These are phyloP conservation scores for Mayamaea pseudoterrestris DNA, from an alignment of 108 stramenopile species.

Conservation along the genomic window DNA sequence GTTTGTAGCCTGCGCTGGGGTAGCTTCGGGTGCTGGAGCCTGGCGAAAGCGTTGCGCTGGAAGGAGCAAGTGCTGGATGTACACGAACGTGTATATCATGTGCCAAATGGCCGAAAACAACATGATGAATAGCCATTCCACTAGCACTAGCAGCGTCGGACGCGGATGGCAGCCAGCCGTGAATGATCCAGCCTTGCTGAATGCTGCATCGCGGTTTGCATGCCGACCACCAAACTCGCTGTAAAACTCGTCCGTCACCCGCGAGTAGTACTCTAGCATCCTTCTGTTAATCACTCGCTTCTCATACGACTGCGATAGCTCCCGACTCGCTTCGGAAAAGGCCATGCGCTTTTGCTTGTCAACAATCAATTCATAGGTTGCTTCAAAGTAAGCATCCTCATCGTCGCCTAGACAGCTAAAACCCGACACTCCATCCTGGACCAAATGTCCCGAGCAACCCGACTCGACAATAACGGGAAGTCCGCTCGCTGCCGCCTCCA, in stretches of 20 bases:
- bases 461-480: constrained; percentile 64
- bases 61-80: constrained; percentile 6
- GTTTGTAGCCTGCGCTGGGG: too few species aligned
- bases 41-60: neutral
- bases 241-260: constrained; percentile 37
- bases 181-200: constrained; percentile 26
- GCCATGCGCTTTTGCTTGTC: constrained; percentile 18
- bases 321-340: constrained; percentile 17
- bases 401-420: constrained; percentile 32
- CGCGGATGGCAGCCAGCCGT: constrained; percentile 23
- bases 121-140: constrained; percentile 24
- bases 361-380: constrained; percentile 20
- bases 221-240: constrained; percentile 30
- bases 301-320: constrained; percentile 23
- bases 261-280: constrained; percentile 44
- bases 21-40: too few species aligned
- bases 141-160: constrained; percentile 15
- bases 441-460: constrained; percentile 59
- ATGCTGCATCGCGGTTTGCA: constrained; percentile 30
- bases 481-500: constrained; percentile 78
- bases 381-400: constrained; percentile 33
- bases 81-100: constrained; percentile 15
- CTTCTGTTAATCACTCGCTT: constrained; percentile 20
- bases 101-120: constrained; percentile 19
- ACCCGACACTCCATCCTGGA: constrained; percentile 35